Evolutionary conservation across 352 stramenopile genomes (phyloP), one percentile per base, ranked within the genome.

Genomic region (Saprolegnia parasitica): DNA sequence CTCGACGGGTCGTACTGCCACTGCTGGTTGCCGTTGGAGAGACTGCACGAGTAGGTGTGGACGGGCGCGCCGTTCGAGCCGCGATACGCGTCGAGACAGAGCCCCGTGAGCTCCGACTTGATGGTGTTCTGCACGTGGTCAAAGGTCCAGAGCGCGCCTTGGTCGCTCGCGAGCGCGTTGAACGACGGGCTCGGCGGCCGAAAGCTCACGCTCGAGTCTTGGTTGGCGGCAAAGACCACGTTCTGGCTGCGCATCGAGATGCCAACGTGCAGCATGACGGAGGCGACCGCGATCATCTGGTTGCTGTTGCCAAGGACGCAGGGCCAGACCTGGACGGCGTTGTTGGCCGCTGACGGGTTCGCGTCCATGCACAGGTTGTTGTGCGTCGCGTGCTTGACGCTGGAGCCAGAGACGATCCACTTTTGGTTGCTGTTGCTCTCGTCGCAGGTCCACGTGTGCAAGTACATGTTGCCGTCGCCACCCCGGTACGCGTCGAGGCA

Each of bases 1-100:
- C 81, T 84, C 0, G 68, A 24, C 26, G 73, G 68, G 18, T 91
- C 77, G 56, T 78, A 87, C 35, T 58, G 74, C 80, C 80, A 91
- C 62, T 88, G 87, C 72, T 91, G 83, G 74, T 91, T 89, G n/a
- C 16, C 23, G 65, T 88, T 78, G 13, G 68, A 71, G 29, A 83
- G 75, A 21, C 85, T 73, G 61, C 83, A 91, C 23, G 67, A 68
- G 64, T 80, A 88, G 35, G 83, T 75, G 56, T 84, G 81, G 21
- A 88, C 83, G 20, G 72, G 78, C 15, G 74, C 81, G 13, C 80
- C 83, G 63, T 88, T 74, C 66, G 63, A 77, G 1, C 18, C 37
- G 54, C 87, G 68, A 60, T 84, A 88, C 11, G 80, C 81, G 52
- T 88, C 80, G 9, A 91, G 71, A 42, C 84, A 91, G 11, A 73